Conservation (phyloP, 257 asterid genomes). For the Solanum boliviense region DNA sequence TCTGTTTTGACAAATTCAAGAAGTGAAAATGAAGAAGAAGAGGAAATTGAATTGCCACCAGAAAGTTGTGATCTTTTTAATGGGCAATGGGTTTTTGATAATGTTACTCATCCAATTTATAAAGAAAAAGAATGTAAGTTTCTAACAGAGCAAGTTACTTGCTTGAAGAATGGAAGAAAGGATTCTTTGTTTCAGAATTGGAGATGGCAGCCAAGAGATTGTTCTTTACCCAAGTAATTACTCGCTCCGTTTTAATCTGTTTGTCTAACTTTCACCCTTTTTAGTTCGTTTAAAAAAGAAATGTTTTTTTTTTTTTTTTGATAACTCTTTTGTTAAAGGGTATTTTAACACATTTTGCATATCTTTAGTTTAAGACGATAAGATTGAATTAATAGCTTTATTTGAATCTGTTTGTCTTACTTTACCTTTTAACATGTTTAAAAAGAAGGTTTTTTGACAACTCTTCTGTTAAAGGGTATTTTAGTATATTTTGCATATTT, state of each 20-base stretch:
- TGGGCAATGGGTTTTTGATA: constrained; percentile 75
- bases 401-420: too few relatives aligned
- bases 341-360: not conserved
- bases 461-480: too few relatives aligned
- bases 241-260: fast-evolving
- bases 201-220: constrained; percentile 81
- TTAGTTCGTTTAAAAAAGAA: not conserved
- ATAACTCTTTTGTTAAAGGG: not conserved
- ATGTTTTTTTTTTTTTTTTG: fast-evolving
- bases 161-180: constrained; percentile 59
- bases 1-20: constrained; percentile 29
- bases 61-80: constrained; percentile 54
- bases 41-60: constrained; percentile 39
- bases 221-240: constrained; percentile 62
- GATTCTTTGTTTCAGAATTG: constrained; percentile 66
- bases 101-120: constrained; percentile 47
- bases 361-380: not conserved
- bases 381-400: too few relatives aligned
- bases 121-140: constrained; percentile 58
- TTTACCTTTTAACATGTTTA: too few relatives aligned
- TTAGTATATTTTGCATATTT: too few relatives aligned
- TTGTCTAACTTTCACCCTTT: not conserved
- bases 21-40: constrained; percentile 10
- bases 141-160: constrained; percentile 72
- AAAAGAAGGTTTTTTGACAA: too few relatives aligned